Percentiles rank a stretch among this genome's conserved stretches.
phyloP scores from a whole-genome alignment of 345 rosid species.

The Brassica nigra region DNA sequence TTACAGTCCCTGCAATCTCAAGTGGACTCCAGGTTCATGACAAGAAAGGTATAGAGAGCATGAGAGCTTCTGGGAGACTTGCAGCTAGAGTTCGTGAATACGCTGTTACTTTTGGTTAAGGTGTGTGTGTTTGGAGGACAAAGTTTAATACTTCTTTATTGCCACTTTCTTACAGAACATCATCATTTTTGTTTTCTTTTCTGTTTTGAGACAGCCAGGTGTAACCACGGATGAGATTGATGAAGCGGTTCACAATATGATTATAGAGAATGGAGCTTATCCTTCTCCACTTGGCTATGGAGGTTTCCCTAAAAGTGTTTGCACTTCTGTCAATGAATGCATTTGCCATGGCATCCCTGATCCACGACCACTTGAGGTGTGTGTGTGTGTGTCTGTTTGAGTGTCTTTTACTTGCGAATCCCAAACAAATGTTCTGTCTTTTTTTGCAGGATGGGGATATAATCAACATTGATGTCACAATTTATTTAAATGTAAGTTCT shows the following conservation, averaged over 20 bases:
- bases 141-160: not conserved
- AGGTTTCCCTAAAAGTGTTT: slow-evolving; percentile 96
- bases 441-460: slow-evolving; percentile 90
- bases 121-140: slow-evolving; percentile 33
- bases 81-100: slow-evolving; percentile 82
- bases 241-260: slow-evolving; percentile 89
- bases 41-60: slow-evolving; percentile 69
- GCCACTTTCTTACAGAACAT: not conserved
- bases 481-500: slow-evolving; percentile 71
- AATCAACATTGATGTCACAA: slow-evolving; percentile 90
- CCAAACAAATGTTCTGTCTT: not conserved
- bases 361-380: slow-evolving; percentile 79
- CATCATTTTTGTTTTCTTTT: not conserved
- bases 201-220: slow-evolving; percentile 27
- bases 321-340: slow-evolving; percentile 95
- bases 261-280: slow-evolving; percentile 90
- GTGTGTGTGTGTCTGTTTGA: not conserved
- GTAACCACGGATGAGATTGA: slow-evolving; percentile 86
- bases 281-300: slow-evolving; percentile 98
- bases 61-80: slow-evolving; percentile 91
- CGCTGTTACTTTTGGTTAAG: slow-evolving; percentile 83
- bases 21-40: slow-evolving; percentile 79
- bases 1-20: slow-evolving; percentile 62
- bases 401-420: not conserved
- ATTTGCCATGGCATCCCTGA: slow-evolving; percentile 99